These are phyloP conservation scores for Pseudogymnoascus sp. DNA, from an alignment of 2,329 filamentous ascomycete species.

Conservation along the genomic window DNA sequence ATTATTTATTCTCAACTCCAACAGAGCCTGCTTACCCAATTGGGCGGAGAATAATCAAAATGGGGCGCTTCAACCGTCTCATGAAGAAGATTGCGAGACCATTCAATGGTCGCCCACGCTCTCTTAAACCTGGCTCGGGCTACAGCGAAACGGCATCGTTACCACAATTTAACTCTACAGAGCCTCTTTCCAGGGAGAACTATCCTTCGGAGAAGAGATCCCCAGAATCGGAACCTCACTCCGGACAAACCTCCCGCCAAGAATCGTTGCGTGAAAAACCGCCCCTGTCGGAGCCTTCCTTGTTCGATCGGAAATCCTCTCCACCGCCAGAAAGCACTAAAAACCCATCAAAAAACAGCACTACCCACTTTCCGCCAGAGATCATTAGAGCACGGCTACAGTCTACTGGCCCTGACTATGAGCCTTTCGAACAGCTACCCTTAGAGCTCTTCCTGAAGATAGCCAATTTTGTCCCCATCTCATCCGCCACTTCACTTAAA, in stretches of 20 bases:
- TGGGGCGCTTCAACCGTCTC: neutral
- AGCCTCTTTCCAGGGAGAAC: slow-evolving; percentile 25
- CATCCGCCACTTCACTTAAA: neutral
- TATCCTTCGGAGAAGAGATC: too few relatives aligned
- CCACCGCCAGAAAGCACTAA: neutral
- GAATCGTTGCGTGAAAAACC: too few relatives aligned
- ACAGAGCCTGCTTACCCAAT: neutral
- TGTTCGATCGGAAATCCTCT: too few relatives aligned
- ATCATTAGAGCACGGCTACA: slow-evolving; percentile 13
- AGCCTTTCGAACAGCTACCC: neutral
- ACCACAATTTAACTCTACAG: neutral
- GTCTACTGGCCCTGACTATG: slow-evolving; percentile 4
- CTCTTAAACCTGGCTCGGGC: too few relatives aligned
- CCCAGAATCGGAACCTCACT: too few relatives aligned
- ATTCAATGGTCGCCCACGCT: neutral
- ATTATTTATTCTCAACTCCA: neutral
- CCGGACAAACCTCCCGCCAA: too few relatives aligned
- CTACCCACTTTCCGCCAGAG: too few relatives aligned
- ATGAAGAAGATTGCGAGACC: neutral
- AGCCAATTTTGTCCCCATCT: neutral
- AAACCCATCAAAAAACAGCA: neutral
- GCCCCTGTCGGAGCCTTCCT: too few relatives aligned
- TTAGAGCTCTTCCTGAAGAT: neutral
- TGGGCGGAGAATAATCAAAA: neutral
- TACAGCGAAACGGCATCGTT: too few relatives aligned